Conservation (phyloP, 805 yeast genomes). For the Candida hungchunana region DNA sequence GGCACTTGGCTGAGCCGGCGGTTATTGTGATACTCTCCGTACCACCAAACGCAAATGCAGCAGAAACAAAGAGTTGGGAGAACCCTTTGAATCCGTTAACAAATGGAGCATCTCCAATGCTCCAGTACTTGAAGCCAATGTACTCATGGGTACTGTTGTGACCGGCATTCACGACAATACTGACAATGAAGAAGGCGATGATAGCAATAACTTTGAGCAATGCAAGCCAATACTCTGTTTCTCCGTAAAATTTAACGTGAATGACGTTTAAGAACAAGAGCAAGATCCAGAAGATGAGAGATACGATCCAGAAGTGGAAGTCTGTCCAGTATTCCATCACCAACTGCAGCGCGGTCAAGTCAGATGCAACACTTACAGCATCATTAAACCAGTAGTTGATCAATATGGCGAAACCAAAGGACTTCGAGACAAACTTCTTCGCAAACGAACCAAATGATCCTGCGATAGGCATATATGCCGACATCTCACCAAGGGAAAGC, state of each 20-base stretch:
- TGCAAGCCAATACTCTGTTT: conserved; percentile 62
- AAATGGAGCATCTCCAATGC: conserved; percentile 49
- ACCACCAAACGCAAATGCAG: conserved; percentile 58
- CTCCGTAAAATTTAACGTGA: conserved; percentile 54
- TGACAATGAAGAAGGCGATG: conserved; percentile 51
- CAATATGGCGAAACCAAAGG: conserved; percentile 41
- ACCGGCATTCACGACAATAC: conserved; percentile 41
- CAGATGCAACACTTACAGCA: conserved; percentile 47
- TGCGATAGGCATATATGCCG: conserved; percentile 47
- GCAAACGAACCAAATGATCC: conserved; percentile 61
- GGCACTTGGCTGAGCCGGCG: conserved; percentile 53
- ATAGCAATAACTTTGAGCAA: conserved; percentile 60
- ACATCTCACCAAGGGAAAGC: conserved; percentile 59
- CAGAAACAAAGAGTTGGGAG: conserved; percentile 45
- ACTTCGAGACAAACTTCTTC: conserved; percentile 43
- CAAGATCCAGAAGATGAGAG: conserved; percentile 49
- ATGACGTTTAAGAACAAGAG: conserved; percentile 44
- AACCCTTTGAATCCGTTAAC: conserved; percentile 49
- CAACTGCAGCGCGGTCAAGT: conserved; percentile 52
- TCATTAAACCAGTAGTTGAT: conserved; percentile 34
- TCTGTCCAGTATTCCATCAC: conserved; percentile 50
- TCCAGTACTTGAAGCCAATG: conserved; percentile 50
- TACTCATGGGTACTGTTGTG: conserved; percentile 41
- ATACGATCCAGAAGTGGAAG: conserved; percentile 48
- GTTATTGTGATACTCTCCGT: conserved; percentile 54